These are phyloP conservation scores for Sporisorium scitamineum DNA, from an alignment of 1,284 basidiomycete genomes.

Conservation along the genomic window DNA sequence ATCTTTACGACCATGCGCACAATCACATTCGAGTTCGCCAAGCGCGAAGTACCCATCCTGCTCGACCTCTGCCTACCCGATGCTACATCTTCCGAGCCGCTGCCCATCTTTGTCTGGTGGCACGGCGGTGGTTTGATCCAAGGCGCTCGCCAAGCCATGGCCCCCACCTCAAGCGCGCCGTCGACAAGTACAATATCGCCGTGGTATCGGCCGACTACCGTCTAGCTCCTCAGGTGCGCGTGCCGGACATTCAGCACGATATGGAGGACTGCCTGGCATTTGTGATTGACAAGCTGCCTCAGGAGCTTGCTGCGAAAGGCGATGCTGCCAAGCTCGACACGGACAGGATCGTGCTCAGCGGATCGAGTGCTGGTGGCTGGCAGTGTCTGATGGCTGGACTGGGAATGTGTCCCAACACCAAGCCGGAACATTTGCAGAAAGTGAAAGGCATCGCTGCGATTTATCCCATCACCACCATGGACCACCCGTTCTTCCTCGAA, in stretches of 20 bases:
- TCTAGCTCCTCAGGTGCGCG: conserved; percentile 48
- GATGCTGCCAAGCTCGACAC: conserved; percentile 33
- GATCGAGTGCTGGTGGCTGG: conserved; percentile 52
- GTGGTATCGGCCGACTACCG: conserved; percentile 54
- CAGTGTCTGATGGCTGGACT: conserved; percentile 50
- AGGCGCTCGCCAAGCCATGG: conserved; percentile 41
- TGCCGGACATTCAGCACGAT: conserved; percentile 47
- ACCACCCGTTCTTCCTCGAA: conserved; percentile 50
- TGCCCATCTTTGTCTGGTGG: conserved; percentile 51
- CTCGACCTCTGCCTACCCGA: conserved; percentile 50
- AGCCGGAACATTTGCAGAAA: conserved; percentile 18
- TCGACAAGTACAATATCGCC: conserved; percentile 47
- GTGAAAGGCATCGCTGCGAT: conserved; percentile 47
- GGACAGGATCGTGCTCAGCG: conserved; percentile 39
- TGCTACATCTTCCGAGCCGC: conserved; percentile 16
- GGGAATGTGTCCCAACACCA: conserved; percentile 43
- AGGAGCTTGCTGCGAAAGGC: conserved; percentile 21
- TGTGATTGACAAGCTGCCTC: conserved; percentile 38
- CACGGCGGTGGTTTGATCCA: conserved; percentile 55
- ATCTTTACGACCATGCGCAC: conserved; percentile 26
- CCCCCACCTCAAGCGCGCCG: conserved; percentile 49
- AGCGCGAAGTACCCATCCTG: conserved; percentile 33
- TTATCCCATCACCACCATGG: conserved; percentile 54
- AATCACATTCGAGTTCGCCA: conserved; percentile 38
- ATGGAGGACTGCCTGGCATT: conserved; percentile 44